These are phyloP conservation scores for Albatrellus sp. DNA, from an alignment of 1,284 basidiomycete genomes.

Conservation along the genomic window DNA sequence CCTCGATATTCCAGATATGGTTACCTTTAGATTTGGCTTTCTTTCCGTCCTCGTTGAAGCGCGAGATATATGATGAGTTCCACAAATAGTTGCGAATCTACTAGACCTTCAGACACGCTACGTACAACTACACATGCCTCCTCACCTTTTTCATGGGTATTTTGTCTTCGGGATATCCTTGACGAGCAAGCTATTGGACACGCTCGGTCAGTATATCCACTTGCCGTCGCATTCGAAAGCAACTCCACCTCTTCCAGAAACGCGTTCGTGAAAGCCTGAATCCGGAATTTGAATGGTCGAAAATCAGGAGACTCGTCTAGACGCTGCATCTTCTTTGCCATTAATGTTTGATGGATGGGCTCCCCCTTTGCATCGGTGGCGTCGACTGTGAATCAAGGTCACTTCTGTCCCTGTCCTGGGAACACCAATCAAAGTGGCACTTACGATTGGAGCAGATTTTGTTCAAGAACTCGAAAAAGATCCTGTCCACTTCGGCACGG, in stretches of 20 bases:
- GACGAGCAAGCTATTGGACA: slow-evolving; percentile 47
- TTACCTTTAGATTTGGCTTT: slow-evolving; percentile 99
- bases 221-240: slow-evolving; percentile 4
- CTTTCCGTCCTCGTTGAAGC: slow-evolving; percentile 98
- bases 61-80: slow-evolving; percentile 86
- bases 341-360: slow-evolving; percentile 94
- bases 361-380: slow-evolving; percentile 91
- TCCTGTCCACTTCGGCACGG: slow-evolving; percentile 70
- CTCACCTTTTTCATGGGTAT: slow-evolving; percentile 81
- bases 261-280: slow-evolving; percentile 95
- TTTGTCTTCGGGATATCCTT: slow-evolving; percentile 77
- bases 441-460: slow-evolving; percentile 83
- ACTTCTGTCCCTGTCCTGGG: neutral
- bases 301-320: slow-evolving; percentile 94
- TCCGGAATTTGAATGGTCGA: slow-evolving; percentile 98
- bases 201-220: slow-evolving; percentile 6
- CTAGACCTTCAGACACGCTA: slow-evolving; percentile 16
- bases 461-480: slow-evolving; percentile 88
- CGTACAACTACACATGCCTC: slow-evolving; percentile 3
- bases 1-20: slow-evolving; percentile 99
- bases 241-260: slow-evolving; percentile 80
- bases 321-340: slow-evolving; percentile 97
- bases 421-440: slow-evolving; percentile 17
- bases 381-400: slow-evolving; percentile 50
- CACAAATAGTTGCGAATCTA: slow-evolving; percentile 96